A percentile compares a stretch with the other conserved stretches of the same genome.
These are phyloP conservation scores for Amaranthus tricolor DNA, from an alignment of 179 eudicot species.

Conservation along the genomic window DNA sequence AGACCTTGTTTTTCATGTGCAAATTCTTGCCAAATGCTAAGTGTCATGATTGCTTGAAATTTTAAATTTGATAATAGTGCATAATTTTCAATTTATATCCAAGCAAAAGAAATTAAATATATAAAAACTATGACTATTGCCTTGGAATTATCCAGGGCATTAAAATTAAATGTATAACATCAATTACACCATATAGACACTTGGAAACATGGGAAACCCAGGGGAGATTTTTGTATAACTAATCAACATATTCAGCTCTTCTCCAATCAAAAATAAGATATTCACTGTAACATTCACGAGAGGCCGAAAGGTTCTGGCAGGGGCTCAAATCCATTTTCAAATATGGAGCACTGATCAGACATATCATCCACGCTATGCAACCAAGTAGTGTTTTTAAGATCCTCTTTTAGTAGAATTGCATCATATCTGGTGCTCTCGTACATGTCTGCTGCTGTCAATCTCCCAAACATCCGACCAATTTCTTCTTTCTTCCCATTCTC, in stretches of 20 bases:
- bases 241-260: slow-evolving; percentile 20
- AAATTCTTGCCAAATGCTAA: not conserved
- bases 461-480: slow-evolving; percentile 51
- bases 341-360: slow-evolving; percentile 67
- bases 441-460: slow-evolving; percentile 56
- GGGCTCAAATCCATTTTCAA: slow-evolving; percentile 78
- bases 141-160: slow-evolving; percentile 6
- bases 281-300: slow-evolving; percentile 36
- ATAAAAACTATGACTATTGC: slow-evolving; percentile 18
- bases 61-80: not conserved
- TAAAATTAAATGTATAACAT: slow-evolving; percentile 10
- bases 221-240: slow-evolving; percentile 2
- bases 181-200: slow-evolving; percentile 24
- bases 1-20: not conserved
- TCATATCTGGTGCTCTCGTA: slow-evolving; percentile 94
- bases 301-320: slow-evolving; percentile 87
- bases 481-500: slow-evolving; percentile 59
- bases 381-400: slow-evolving; percentile 87
- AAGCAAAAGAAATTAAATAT: slow-evolving; percentile 6
- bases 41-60: not conserved
- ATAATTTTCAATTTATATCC: slow-evolving; percentile 1
- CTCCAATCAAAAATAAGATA: slow-evolving; percentile 12
- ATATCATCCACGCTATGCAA: slow-evolving; percentile 76
- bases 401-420: slow-evolving; percentile 81
- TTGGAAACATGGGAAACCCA: not conserved